phyloP scores from a whole-genome alignment of 352 stramenopile species.

The Pythium phragmiticola region DNA sequence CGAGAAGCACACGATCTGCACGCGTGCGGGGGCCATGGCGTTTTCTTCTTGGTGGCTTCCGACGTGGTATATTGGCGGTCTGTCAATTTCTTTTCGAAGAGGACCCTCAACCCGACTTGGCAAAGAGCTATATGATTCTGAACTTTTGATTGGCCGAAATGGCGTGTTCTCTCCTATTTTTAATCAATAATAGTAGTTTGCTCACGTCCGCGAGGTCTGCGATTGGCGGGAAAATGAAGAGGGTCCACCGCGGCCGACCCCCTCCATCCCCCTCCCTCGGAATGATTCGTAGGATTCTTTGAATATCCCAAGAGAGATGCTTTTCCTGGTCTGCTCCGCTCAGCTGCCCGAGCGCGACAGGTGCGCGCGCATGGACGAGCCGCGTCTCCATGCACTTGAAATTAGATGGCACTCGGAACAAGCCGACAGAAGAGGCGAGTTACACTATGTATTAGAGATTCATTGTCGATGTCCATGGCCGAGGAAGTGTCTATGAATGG shows the following conservation, averaged over 20 bases:
- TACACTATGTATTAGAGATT: too few species aligned
- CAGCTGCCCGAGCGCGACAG: neutral
- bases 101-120: neutral
- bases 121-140: neutral
- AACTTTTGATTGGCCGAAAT: neutral
- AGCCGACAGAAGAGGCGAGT: neutral
- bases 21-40: constrained; percentile 23
- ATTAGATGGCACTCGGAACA: neutral
- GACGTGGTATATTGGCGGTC: neutral
- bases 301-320: neutral
- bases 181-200: neutral
- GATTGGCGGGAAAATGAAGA: constrained; percentile 5
- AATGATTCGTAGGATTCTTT: neutral
- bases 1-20: constrained; percentile 61
- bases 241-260: neutral
- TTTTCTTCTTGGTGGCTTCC: neutral
- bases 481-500: too few species aligned
- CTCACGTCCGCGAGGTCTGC: neutral
- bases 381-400: neutral
- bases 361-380: neutral
- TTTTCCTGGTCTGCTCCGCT: too few species aligned
- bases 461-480: too few species aligned
- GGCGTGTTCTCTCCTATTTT: neutral
- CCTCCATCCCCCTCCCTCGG: neutral
- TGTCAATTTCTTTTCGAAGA: constrained; percentile 12